Base-by-base conservation (phyloP, 331 rosid species). In the Quercus lobata region DNA sequence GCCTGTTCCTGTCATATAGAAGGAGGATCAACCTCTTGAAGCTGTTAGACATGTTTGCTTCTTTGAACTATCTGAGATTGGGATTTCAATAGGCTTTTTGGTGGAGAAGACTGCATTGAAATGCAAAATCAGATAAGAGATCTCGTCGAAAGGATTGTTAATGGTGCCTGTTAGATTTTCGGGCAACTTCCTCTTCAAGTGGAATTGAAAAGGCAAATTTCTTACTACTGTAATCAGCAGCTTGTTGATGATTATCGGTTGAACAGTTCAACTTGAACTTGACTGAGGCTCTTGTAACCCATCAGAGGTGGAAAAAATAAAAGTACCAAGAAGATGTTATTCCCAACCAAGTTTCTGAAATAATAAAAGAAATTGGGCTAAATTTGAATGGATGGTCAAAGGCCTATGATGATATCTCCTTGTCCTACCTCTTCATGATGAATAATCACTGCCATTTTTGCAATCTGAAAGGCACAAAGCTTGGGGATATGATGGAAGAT, bases 361-460 rank as follows among this genome's bases (percentile, higher is more conserved):
- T 85, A 32, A 85, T 91, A 63, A 90, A 87, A 84, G 97, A 93
- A 80, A 87, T 90, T 15, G 91, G 89, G 1, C 72, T 89, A 18
- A 93, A 89, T 78, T 85, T 96, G 66, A 97, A 93, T 75, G 55
- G 84, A 46, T 96, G 98, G 97, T 89, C 97, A 21, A 93, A 90
- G 82, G 81, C 84, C 58, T 90, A 93, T 54, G 90, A 80, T 65
- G 97, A 93, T 52, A 75, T 83, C 57, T 89, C 88, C 19, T 75
- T 87, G 46, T 87, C 98, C 55, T 89, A 89, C 83, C 71, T 89
- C 60, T 96, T 96, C 84, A 93, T 96, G 97, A 96, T 96, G 97
- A 96, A 93, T 74, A 90, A 92, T 63, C 97, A 96, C 76, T 93
- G 91, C 58, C 92, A 91, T 84, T 90, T 96, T 76, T 75, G 81